Conservation (phyloP, 2,329 filamentous ascomycete species). For the Cladophialophora yegresii region DNA sequence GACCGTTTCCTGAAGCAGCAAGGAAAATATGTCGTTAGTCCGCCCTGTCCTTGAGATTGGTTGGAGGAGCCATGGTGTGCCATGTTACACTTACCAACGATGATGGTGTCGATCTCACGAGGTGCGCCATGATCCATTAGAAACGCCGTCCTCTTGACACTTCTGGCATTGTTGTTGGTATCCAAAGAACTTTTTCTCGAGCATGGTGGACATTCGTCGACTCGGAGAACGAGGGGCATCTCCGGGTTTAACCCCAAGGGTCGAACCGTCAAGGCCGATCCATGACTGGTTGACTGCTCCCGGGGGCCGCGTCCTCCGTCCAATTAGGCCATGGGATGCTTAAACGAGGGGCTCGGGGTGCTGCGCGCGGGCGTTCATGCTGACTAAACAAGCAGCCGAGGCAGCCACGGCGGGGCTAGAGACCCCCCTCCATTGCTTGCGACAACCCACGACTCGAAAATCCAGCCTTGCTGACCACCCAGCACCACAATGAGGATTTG, state of each 20-base stretch:
- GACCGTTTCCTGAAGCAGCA: slow-evolving; percentile 57
- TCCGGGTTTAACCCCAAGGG: not conserved
- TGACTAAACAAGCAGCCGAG: not conserved
- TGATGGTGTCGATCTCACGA: slow-evolving; percentile 39
- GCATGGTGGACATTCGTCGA: not conserved
- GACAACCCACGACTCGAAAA: not conserved
- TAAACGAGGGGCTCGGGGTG: not conserved
- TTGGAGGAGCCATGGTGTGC: not conserved
- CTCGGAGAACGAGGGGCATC: slow-evolving; percentile 4
- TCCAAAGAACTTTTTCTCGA: slow-evolving; percentile 2
- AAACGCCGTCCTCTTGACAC: slow-evolving; percentile 20
- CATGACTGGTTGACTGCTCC: not conserved
- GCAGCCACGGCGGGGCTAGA: not conserved
- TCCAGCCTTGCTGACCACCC: not conserved
- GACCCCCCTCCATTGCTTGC: too few relatives aligned
- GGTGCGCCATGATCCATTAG: slow-evolving; percentile 34
- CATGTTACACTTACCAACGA: slow-evolving; percentile 37
- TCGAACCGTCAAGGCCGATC: not conserved
- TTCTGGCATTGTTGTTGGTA: slow-evolving; percentile 21
- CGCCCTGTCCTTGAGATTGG: not conserved
- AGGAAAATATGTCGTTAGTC: slow-evolving; percentile 11
- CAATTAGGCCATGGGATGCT: not conserved
- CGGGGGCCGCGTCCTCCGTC: not conserved
- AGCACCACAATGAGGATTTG: not conserved
- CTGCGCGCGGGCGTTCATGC: not conserved